Evolutionary conservation across 2,329 filamentous ascomycete species (phyloP), one percentile per base, ranked within the genome.

Genomic region (Acarospora socialis): DNA sequence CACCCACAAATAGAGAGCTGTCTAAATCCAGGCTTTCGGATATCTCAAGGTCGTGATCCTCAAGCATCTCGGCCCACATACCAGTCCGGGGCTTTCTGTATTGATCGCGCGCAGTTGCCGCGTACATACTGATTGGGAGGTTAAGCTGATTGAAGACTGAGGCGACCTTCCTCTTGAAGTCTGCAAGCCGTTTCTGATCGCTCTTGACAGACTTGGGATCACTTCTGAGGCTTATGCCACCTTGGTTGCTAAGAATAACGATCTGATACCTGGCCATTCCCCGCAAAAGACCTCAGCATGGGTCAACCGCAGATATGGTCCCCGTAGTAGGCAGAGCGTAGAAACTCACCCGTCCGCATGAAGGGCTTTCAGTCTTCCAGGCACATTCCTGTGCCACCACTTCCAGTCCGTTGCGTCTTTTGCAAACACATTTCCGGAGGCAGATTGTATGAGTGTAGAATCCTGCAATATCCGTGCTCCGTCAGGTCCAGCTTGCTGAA

Each of bases 201-300:
- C 58, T 60, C 43, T 79, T 81, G 4, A 78, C 69, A 2, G 63
- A 61, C 46, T 84, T 90, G n/a, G 75, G 59, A 32, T 82, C 72
- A 12, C 71, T 67, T 40, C 79, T 79, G 2, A 95, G 60, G 10
- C 70, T 78, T 26, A 98, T 65, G 9, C 80, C 83, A 30, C 68
- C 86, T 55, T 98, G 90, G 53, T 98, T 98, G 40, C 81, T 92
- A 30, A 98, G 57, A 28, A 95, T 70, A 12, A 82, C 69, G 8
- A 95, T 57, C 27, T 69, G 69, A 54, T 81, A 92, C 18, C 79
- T 81, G 45, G 15, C 7, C 2, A 8, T 23, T 15, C 8, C 17
- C 8, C 6, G 23, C 8, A n/a, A n/a, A n/a, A n/a, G n/a, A n/a
- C n/a, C n/a, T n/a, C n/a, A n/a, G n/a, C n/a, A n/a, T n/a, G n/a